Evolutionary conservation across 306 rosid species (phyloP).

Genomic region (Dalbergia oliveri): DNA sequence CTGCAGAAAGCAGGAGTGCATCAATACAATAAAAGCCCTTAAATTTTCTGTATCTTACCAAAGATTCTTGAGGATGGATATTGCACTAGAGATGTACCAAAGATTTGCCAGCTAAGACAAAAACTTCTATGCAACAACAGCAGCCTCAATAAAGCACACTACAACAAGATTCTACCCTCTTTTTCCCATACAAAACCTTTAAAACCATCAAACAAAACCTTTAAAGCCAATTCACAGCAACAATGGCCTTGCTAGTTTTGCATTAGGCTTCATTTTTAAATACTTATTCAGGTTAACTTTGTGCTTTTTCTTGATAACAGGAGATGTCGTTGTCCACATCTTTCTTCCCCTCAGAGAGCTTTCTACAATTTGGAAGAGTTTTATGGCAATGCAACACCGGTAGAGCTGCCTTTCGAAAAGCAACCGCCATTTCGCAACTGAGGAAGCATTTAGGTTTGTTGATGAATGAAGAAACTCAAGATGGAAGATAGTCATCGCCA

Average conservation of each 20-base stretch:
- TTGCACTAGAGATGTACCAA: slow-evolving; percentile 7
- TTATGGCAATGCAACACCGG: slow-evolving; percentile 77
- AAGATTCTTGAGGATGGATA: too few species aligned
- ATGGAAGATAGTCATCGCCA: slow-evolving; percentile 39
- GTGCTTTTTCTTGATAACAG: slow-evolving; percentile 56
- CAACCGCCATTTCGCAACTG: slow-evolving; percentile 73
- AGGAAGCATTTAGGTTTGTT: slow-evolving; percentile 30
- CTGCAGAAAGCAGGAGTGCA: not conserved
- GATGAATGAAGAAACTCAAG: not conserved
- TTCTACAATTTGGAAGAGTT: slow-evolving; percentile 98
- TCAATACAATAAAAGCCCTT: not conserved
- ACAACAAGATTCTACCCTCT: slow-evolving; percentile 13
- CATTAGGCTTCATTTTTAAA: not conserved
- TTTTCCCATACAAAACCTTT: slow-evolving; percentile 3
- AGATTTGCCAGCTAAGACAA: slow-evolving; percentile 15
- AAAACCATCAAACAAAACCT: not conserved
- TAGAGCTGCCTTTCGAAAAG: slow-evolving; percentile 86
- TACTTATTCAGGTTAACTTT: slow-evolving; percentile 13
- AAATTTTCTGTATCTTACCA: too few species aligned
- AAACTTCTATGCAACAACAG: slow-evolving; percentile 26
- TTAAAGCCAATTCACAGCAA: not conserved
- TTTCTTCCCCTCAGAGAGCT: slow-evolving; percentile 91
- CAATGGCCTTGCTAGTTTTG: not conserved
- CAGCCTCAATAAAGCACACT: not conserved
- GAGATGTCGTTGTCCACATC: slow-evolving; percentile 91